Base-by-base conservation (phyloP, 2,329 filamentous ascomycete species). In the Ophiostoma triangulosporum region DNA sequence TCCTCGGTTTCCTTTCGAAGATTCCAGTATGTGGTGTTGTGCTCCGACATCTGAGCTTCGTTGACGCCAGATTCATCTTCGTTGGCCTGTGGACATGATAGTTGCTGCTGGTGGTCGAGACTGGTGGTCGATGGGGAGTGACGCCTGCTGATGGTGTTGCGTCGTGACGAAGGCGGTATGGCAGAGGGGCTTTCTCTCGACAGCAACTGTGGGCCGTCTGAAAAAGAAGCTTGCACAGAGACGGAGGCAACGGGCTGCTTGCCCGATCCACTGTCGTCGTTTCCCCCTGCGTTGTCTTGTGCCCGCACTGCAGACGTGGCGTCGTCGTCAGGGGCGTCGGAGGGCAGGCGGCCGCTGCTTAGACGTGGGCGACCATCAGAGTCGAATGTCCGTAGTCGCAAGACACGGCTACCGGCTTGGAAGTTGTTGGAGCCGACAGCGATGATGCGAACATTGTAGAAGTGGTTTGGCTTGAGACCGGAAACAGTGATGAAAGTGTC, bases 371-470 rank as follows among this genome's bases (percentile, higher is more conserved):
- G 76, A 53, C 80, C 80, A 66, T 84, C 81, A 60, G 71, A 74
- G 64, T 72, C 77, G 65, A 78, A 83, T 48, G 93, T 97, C 61
- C 86, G 80, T 53, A 98, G 74, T 53, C 93, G 85, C 58, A 97
- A 83, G 35, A 94, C 81, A 5, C 81, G 77, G 66, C 93, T 96
- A 35, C 88, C 86, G 0, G 90, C 88, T 64, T 95, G 88, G 62
- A 97, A 97, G 66, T 93, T 94, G 60, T 90, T 88, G 29, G 84
- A 80, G 49, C 91, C 95, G 52, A 96, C 85, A 36, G 91, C 88
- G 60, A 96, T 86, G 52, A 97, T 88, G 56, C 91, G 84, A 27
- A 98, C 83, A 59, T 95, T 94, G 69, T 97, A 97, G 63, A 90
- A 94, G 62, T 87, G 86, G 59, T 85, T 83, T 0, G 93, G 89